phyloP scores from a whole-genome alignment of 495 filamentous ascomycete genomes.

The Podospora fimiseda region DNA sequence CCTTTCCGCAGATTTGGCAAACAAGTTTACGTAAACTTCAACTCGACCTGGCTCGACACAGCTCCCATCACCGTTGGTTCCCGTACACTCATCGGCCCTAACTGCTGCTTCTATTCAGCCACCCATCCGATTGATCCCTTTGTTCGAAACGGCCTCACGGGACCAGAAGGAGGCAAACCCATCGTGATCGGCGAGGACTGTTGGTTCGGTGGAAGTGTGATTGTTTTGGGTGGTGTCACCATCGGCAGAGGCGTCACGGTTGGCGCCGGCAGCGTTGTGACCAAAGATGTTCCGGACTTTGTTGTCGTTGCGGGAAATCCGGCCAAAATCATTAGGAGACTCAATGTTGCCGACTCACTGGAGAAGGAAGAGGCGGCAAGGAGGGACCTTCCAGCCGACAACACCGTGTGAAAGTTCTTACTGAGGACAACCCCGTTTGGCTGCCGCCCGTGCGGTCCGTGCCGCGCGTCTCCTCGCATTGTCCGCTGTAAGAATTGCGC shows the following conservation, averaged over 20 bases:
- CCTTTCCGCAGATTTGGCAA: constrained; percentile 43
- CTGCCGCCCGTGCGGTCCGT: too few relatives aligned
- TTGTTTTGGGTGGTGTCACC: constrained; percentile 69
- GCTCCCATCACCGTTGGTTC: constrained; percentile 70
- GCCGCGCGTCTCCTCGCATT: too few relatives aligned
- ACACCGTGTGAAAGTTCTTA: too few relatives aligned
- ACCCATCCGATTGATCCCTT: constrained; percentile 72
- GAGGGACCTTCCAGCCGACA: too few relatives aligned
- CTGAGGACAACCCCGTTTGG: too few relatives aligned
- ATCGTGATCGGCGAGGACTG: constrained; percentile 81
- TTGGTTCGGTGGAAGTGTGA: constrained; percentile 79
- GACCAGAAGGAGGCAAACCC: constrained; percentile 68
- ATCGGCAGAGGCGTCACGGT: constrained; percentile 68
- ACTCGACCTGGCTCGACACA: constrained; percentile 71
- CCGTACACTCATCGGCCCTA: constrained; percentile 73
- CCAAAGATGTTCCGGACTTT: constrained; percentile 65
- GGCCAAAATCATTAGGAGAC: constrained; percentile 49
- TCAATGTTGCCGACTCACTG: constrained; percentile 3
- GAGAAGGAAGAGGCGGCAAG: background rate
- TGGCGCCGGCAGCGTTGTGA: constrained; percentile 86
- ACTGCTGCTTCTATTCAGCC: constrained; percentile 65
- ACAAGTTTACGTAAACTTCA: constrained; percentile 71
- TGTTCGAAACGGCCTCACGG: constrained; percentile 63
- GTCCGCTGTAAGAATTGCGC: too few relatives aligned
- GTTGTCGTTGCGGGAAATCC: constrained; percentile 63